These are phyloP conservation scores for Suhomyces panamericanus DNA, from an alignment of 1,139 yeast species.

Conservation along the genomic window DNA sequence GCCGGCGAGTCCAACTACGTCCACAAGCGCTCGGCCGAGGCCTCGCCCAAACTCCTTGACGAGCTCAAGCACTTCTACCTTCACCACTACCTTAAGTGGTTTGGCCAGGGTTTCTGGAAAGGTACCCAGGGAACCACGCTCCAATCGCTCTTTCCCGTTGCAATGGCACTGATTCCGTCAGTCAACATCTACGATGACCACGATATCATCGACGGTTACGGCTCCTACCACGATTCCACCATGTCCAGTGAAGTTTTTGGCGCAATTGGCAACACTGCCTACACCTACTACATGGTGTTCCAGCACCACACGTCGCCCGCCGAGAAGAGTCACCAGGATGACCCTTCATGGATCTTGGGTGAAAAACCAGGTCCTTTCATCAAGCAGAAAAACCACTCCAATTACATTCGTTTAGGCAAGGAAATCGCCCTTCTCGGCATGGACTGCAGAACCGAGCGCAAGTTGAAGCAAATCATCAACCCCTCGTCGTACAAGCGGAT, in stretches of 20 bases:
- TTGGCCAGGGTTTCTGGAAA: constrained; percentile 82
- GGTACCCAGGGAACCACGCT: constrained; percentile 66
- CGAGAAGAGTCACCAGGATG: constrained; percentile 42
- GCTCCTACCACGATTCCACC: constrained; percentile 75
- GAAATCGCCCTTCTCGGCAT: constrained; percentile 72
- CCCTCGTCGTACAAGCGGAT: constrained; percentile 55
- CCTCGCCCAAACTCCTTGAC: constrained; percentile 46
- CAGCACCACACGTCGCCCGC: constrained; percentile 73
- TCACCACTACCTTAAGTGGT: constrained; percentile 79
- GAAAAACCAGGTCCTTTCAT: constrained; percentile 63
- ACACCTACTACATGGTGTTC: constrained; percentile 83
- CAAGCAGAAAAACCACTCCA: constrained; percentile 61
- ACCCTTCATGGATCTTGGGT: constrained; percentile 62
- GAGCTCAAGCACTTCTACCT: constrained; percentile 70
- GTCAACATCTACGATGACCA: constrained; percentile 87
- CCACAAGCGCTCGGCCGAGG: constrained; percentile 41
- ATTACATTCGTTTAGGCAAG: constrained; percentile 72
- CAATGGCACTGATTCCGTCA: constrained; percentile 80
- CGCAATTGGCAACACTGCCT: constrained; percentile 75
- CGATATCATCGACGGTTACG: constrained; percentile 94
- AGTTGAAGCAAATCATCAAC: constrained; percentile 56
- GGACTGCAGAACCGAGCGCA: constrained; percentile 92
- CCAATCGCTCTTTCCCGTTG: constrained; percentile 68
- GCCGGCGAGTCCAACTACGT: constrained; percentile 48
- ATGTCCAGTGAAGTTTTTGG: constrained; percentile 70